Conservation (phyloP, 257 asterid species). For the Forsythia suspensa region DNA sequence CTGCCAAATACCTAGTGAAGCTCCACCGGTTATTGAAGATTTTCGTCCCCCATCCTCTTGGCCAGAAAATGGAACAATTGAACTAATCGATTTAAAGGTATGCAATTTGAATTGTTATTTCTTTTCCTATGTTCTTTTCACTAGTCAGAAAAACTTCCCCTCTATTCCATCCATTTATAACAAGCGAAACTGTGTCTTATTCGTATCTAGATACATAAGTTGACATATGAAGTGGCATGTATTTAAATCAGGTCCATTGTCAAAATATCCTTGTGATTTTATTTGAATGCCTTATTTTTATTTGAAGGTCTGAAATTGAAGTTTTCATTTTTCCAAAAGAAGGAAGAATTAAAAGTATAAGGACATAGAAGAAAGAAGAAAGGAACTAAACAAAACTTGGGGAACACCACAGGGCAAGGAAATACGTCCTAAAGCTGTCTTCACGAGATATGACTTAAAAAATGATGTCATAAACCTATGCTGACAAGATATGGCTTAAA, state of each 20-base stretch:
- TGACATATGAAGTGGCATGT: background rate
- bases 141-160: background rate
- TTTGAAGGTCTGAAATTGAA: background rate
- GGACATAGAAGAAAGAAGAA: background rate
- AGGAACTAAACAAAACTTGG: no score
- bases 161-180: background rate
- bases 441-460: background rate
- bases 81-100: conserved; percentile 89
- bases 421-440: background rate
- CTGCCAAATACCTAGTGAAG: conserved; percentile 93
- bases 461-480: background rate
- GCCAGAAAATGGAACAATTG: conserved; percentile 87
- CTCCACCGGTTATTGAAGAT: conserved; percentile 70
- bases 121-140: conserved; percentile 12
- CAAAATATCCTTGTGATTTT: background rate
- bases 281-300: background rate
- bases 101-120: conserved; percentile 12
- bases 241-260: background rate
- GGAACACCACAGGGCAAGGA: background rate
- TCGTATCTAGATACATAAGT: background rate
- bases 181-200: background rate
- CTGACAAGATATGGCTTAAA: background rate
- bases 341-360: background rate
- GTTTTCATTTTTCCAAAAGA: background rate
- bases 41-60: conserved; percentile 73